Evolutionary conservation across 495 filamentous ascomycete genomes (phyloP), one percentile per base, ranked within the genome.

Genomic region (Penicillium antarcticum): DNA sequence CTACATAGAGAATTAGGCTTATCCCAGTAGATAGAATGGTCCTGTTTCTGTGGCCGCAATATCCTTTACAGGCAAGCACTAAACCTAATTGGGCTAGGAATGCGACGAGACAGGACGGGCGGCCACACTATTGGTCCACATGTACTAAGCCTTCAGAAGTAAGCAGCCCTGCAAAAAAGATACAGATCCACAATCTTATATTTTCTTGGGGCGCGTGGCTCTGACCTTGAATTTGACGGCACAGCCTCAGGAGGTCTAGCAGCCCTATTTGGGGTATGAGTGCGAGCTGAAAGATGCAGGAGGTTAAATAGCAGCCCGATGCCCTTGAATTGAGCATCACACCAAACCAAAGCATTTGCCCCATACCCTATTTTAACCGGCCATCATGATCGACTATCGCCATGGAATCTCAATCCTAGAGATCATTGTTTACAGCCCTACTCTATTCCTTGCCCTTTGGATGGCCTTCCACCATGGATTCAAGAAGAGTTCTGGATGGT

Each of bases 381-480:
- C 29, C 16, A 45, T 12, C 10, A 45, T 45, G 53, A 55, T 23
- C 18, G 46, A 58, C 44, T 66, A 69, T 40, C 62, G 57, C 1
- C 55, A 69, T 37, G 71, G 66, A 18, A 48, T 75, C 49, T 67
- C 71, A 17, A 70, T 76, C 41, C 57, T 60, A 34, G 61, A 68
- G 38, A 36, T 73, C 26, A 46, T 62, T 13, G 55, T 67, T 31
- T 74, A 73, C 48, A 26, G 65, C 21, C 72, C 72, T 12, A 37
- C 53, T 13, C 50, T 75, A 0, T 40, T 62, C 33, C 45, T 69
- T 31, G 62, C 72, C 2, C 48, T 67, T 32, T 62, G 61, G 41
- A 62, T 76, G 46, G 52, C 58, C n/a, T 52, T 69, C 9, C 62
- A 62, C 4, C 72, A 76, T 59, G 72, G 72, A n/a, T 69, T 74